phyloP scores from a whole-genome alignment of 2,329 filamentous ascomycete genomes.

The Paracorniculantispora psalliotae region DNA sequence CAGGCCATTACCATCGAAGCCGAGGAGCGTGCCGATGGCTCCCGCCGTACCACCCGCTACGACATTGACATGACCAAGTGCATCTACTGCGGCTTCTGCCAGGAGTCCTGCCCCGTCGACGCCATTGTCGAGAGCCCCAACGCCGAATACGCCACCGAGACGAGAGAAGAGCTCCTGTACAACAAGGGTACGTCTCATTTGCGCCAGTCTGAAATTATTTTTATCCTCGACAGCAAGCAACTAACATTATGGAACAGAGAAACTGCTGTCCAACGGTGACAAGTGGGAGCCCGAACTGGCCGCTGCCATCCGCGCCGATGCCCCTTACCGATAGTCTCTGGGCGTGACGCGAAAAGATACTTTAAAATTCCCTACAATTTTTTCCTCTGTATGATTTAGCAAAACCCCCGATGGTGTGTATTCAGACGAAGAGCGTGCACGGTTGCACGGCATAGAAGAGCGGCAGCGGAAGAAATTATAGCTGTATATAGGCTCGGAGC shows the following conservation, averaged over 20 bases:
- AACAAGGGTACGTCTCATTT: conserved; percentile 64
- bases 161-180: conserved; percentile 89
- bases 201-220: too few species aligned
- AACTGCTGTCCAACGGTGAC: conserved; percentile 82
- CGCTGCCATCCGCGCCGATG: conserved; percentile 85
- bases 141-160: conserved; percentile 59
- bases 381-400: conserved; percentile 14
- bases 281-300: conserved; percentile 98
- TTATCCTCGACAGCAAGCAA: background rate
- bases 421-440: background rate
- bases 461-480: conserved; percentile 12
- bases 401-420: conserved; percentile 4
- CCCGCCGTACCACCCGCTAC: conserved; percentile 91
- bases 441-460: conserved; percentile 4
- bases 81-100: conserved; percentile 99
- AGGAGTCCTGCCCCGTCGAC: conserved; percentile 97
- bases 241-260: conserved; percentile 49
- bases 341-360: background rate
- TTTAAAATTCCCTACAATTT: background rate
- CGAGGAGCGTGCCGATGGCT: conserved; percentile 94
- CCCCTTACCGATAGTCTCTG: conserved; percentile 70
- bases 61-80: conserved; percentile 99
- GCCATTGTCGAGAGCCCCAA: conserved; percentile 68
- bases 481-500: conserved; percentile 27
- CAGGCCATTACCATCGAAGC: conserved; percentile 99